Conservation (phyloP, 2,329 filamentous ascomycete species). For the Fusarium sp. region DNA sequence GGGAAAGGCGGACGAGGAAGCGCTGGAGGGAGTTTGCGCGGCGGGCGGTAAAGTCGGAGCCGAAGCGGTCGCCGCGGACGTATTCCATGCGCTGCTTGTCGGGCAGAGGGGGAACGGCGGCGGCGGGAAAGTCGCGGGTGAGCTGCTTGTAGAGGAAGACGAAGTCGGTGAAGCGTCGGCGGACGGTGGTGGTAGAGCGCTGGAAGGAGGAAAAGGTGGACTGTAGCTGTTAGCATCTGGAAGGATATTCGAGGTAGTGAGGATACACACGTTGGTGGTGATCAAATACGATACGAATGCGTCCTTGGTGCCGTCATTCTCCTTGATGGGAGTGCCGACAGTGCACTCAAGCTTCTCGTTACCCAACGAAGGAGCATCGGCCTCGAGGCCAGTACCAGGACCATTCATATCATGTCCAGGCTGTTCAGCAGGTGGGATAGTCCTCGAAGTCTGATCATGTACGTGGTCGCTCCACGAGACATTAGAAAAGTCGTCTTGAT, state of each 20-base stretch:
- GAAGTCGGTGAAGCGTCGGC: constrained; percentile 96
- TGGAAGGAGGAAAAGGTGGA: constrained; percentile 95
- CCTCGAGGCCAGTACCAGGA: constrained; percentile 58
- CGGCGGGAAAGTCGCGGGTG: constrained; percentile 84
- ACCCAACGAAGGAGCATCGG: constrained; percentile 69
- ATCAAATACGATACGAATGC: constrained; percentile 96
- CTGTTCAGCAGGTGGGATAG: constrained; percentile 39
- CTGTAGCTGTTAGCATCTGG: constrained; percentile 54
- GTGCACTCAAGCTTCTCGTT: constrained; percentile 81
- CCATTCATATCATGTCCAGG: constrained; percentile 52
- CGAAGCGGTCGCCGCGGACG: constrained; percentile 94
- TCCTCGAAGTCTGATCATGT: constrained; percentile 49
- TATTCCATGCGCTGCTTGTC: constrained; percentile 99
- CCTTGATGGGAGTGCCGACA: constrained; percentile 86
- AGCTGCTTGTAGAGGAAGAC: constrained; percentile 95
- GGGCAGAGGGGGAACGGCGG: constrained; percentile 90
- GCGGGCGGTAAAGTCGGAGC: constrained; percentile 86
- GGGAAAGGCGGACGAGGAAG: constrained; percentile 83
- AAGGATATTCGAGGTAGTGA: not conserved
- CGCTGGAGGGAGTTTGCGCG: constrained; percentile 90
- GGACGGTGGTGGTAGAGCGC: constrained; percentile 77
- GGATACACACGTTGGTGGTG: constrained; percentile 75
- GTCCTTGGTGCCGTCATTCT: constrained; percentile 96
- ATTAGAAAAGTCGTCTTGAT: constrained; percentile 78
- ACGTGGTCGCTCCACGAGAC: constrained; percentile 77